A percentile compares a stretch with the other conserved stretches of the same genome.
Conservation (phyloP, 192 early-diverging fungal species). For the Umbelopsis sp. region DNA sequence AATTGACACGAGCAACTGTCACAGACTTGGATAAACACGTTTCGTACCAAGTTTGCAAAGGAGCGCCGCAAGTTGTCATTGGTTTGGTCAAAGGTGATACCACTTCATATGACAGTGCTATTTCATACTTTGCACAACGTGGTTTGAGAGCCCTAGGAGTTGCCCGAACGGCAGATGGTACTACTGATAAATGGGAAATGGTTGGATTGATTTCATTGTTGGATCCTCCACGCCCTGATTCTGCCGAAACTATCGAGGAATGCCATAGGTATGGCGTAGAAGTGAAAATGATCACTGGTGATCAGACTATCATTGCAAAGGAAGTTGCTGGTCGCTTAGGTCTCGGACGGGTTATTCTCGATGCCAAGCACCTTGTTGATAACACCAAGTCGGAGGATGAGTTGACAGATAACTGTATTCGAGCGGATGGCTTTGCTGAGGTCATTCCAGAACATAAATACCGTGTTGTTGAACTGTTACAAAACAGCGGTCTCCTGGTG, state of each 20-base stretch:
- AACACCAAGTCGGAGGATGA: conserved; percentile 47
- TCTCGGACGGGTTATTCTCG: conserved; percentile 67
- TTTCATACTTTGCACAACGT: conserved; percentile 62
- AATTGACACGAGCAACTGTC: conserved; percentile 71
- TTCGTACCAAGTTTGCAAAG: conserved; percentile 68
- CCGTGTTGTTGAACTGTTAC: conserved; percentile 70
- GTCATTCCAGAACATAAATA: conserved; percentile 84
- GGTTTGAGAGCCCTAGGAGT: conserved; percentile 78
- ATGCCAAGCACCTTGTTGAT: conserved; percentile 60
- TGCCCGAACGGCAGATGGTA: conserved; percentile 52
- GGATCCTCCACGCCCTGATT: conserved; percentile 71
- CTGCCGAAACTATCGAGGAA: conserved; percentile 66
- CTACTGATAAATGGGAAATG: conserved; percentile 60
- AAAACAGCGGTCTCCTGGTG: conserved; percentile 58
- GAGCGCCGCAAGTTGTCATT: conserved; percentile 75
- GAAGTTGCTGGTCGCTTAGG: conserved; percentile 72
- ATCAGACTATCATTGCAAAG: conserved; percentile 75
- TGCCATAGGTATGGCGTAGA: conserved; percentile 65
- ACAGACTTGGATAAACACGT: conserved; percentile 50
- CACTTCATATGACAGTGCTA: conserved; percentile 51
- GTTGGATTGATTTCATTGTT: conserved; percentile 68
- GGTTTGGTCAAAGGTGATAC: conserved; percentile 53
- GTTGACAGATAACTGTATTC: conserved; percentile 56
- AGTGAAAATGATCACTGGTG: conserved; percentile 84
- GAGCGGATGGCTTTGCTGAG: conserved; percentile 77